A percentile compares a stretch with the other conserved stretches of the same genome.
These are phyloP conservation scores for Chrysoporthe deuterocubensis DNA, from an alignment of 2,329 filamentous ascomycete species.

Conservation along the genomic window DNA sequence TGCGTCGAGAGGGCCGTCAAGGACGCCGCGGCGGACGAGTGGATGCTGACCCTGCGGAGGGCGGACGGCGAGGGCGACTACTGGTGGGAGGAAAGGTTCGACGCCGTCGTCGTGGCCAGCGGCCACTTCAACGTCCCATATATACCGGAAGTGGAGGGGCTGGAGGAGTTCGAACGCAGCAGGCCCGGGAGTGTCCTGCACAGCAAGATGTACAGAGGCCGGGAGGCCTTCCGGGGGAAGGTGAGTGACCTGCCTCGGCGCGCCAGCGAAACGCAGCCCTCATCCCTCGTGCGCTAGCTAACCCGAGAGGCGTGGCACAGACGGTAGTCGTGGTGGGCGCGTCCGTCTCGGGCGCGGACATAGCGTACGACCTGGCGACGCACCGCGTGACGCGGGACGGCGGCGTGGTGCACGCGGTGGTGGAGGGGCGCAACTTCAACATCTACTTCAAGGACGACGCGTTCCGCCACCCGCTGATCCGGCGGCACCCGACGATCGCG, in stretches of 20 bases:
- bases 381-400: constrained; percentile 23
- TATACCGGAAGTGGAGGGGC: constrained; percentile 52
- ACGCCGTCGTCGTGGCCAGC: constrained; percentile 61
- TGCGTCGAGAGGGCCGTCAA: constrained; percentile 64
- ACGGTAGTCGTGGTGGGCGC: constrained; percentile 65
- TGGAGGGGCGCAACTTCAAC: constrained; percentile 35
- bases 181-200: constrained; percentile 57
- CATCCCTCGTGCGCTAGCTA: not conserved
- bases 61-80: constrained; percentile 45
- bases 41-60: constrained; percentile 56
- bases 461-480: constrained; percentile 34
- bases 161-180: constrained; percentile 50
- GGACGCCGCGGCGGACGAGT: constrained; percentile 45
- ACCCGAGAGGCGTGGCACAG: constrained; percentile 37
- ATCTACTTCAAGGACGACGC: constrained; percentile 36
- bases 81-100: constrained; percentile 67
- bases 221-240: constrained; percentile 50
- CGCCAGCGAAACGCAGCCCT: not conserved
- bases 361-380: constrained; percentile 39
- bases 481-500: constrained; percentile 25
- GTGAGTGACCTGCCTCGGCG: constrained; percentile 35
- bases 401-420: constrained; percentile 34
- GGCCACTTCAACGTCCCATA: constrained; percentile 63
- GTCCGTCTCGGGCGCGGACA: constrained; percentile 68
- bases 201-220: constrained; percentile 57